Evolutionary conservation across 768 basidiomycete species (phyloP).

Genomic region (Tylopilus cervinicoccineus): DNA sequence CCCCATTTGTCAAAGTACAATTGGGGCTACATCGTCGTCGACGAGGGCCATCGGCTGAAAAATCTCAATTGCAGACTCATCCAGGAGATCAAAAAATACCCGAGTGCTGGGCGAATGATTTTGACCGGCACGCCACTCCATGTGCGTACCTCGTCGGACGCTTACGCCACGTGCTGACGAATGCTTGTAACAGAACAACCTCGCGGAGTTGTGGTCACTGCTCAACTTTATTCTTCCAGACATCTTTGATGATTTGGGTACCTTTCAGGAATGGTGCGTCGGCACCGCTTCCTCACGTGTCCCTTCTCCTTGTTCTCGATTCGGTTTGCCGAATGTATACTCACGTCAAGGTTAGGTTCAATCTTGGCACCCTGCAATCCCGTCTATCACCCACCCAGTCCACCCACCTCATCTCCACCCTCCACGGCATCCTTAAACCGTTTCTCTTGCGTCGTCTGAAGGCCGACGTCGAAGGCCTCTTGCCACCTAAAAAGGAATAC

Average conservation of each 20-base stretch:
- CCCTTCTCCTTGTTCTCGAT: background rate
- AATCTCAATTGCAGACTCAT: conserved; percentile 91
- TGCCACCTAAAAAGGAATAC: conserved; percentile 95
- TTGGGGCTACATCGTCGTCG: conserved; percentile 94
- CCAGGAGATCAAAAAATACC: conserved; percentile 84
- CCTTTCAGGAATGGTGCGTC: conserved; percentile 83
- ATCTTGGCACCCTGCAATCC: conserved; percentile 60
- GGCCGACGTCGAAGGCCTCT: conserved; percentile 70
- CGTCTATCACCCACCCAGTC: conserved; percentile 56
- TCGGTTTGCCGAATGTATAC: background rate
- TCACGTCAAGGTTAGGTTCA: conserved; percentile 48
- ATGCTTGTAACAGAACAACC: conserved; percentile 72
- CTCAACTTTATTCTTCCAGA: conserved; percentile 95
- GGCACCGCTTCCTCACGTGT: background rate
- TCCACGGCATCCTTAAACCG: conserved; percentile 91
- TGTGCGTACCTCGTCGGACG: conserved; percentile 41
- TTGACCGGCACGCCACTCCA: conserved; percentile 96
- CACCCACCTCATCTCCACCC: conserved; percentile 63
- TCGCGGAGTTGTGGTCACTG: conserved; percentile 91
- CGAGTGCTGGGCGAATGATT: conserved; percentile 83
- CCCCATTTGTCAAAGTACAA: conserved; percentile 58
- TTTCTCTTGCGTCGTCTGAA: conserved; percentile 93
- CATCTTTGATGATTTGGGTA: conserved; percentile 84
- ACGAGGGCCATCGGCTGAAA: conserved; percentile 94
- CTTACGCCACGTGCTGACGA: background rate